These are phyloP conservation scores for Saccharomycopsis sp. DNA, from an alignment of 805 yeast genomes.

Conservation along the genomic window DNA sequence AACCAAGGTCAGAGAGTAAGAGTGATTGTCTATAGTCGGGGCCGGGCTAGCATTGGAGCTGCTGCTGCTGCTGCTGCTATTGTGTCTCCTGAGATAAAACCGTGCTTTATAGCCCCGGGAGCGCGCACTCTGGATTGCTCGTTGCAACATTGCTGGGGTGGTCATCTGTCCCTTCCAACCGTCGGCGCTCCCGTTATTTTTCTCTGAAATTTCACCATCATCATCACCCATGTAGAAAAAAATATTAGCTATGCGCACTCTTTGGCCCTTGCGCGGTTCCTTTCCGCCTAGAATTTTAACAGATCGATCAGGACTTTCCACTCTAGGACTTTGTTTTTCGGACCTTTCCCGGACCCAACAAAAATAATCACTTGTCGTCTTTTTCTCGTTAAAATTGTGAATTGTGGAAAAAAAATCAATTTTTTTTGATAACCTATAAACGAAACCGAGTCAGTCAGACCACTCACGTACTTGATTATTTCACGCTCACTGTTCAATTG, in stretches of 20 bases:
- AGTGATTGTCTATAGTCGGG: slow-evolving; percentile 23
- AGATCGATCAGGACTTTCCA: too few relatives aligned
- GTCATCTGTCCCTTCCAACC: background rate
- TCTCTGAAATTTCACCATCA: too few relatives aligned
- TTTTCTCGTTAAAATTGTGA: background rate
- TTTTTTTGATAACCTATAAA: background rate
- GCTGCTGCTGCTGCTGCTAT: too few relatives aligned
- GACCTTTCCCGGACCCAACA: too few relatives aligned
- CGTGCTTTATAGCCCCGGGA: background rate
- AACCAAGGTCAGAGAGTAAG: slow-evolving; percentile 43
- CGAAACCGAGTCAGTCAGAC: background rate
- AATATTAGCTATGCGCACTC: too few relatives aligned
- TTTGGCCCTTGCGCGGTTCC: too few relatives aligned
- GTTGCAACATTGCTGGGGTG: background rate
- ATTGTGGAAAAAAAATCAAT: background rate
- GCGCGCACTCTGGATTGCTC: too few relatives aligned
- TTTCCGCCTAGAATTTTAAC: too few relatives aligned
- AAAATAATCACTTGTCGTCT: background rate
- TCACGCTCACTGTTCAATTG: background rate
- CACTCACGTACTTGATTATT: background rate
- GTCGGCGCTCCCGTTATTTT: background rate
- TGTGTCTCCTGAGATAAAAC: too few relatives aligned
- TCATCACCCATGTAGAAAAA: too few relatives aligned
- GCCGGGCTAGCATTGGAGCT: background rate
- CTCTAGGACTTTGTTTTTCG: too few relatives aligned